Evolutionary conservation across 164 flowering plant genomes (phyloP), one percentile per base, ranked within the genome.

Genomic region (Houttuynia cordata): DNA sequence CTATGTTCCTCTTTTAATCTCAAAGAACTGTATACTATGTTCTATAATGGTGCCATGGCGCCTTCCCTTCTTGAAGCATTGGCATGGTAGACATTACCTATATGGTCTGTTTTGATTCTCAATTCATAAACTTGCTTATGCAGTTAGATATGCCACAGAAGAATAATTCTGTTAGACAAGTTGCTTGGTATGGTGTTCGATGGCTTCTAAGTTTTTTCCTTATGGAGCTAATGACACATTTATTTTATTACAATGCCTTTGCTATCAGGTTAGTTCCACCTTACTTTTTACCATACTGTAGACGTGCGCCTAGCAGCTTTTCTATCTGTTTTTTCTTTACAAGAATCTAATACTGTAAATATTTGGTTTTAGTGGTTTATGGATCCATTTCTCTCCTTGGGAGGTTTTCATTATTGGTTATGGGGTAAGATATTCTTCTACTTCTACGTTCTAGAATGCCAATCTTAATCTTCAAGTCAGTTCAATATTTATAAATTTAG

Each of bases 401-500:
- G 97, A 90, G 60, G 79, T 85, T 59, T 93, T 90, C 74, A 86
- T 93, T 64, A 74, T 93, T 62, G 99, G 99, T 66, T 93, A 93
- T 73, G 99, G 99, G 80, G 99, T 93, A 80, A 85, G 94, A 54
- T 23, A 20, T 54, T 54, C 57, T 54, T 54, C 9, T 51, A 76
- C 51, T 51, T 68, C 53, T 45, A 55, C 67, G 34, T 24, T 51
- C 21, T 67, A 23, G 58, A 61, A 64, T 49, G 23, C 45, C 41
- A 42, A 15, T 42, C 49, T 42, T 42, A 24, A 12, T 42, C 49
- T 42, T 42, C 17, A 42, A 12, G 9, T 42, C 49, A 4, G 12
- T 42, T 42, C 8, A 42, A 42, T 30, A 30, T 14, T 42, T 42
- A 8, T 10, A 14, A 14, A 14, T 42, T 10, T 10, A 42, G 9